A percentile compares a stretch with the other conserved stretches of the same genome.
Evolutionary conservation across 1,139 yeast species (phyloP).

Genomic region (Scheffersomyces stambukii): DNA sequence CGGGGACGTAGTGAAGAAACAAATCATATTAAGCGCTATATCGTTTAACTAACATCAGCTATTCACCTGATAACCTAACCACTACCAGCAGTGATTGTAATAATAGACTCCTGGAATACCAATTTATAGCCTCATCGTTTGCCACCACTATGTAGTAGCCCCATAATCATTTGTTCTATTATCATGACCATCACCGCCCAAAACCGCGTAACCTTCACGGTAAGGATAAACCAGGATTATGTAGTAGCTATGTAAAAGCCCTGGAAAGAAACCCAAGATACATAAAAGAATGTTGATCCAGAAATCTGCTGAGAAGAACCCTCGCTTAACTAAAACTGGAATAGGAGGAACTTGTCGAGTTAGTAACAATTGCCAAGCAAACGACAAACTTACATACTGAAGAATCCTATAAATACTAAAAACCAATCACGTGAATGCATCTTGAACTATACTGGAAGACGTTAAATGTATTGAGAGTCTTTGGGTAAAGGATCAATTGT

Average conservation of each 20-base stretch:
- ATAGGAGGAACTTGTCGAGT: constrained; percentile 57
- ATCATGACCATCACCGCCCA: constrained; percentile 30
- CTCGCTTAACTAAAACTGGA: constrained; percentile 76
- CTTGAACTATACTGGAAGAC: background rate
- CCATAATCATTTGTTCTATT: constrained; percentile 26
- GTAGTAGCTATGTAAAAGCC: constrained; percentile 62
- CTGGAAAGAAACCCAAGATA: constrained; percentile 78
- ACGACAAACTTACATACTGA: constrained; percentile 25
- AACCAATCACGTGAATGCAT: constrained; percentile 57
- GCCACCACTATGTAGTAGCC: constrained; percentile 10
- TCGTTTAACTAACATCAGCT: no score
- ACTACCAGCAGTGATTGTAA: background rate
- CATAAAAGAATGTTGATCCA: constrained; percentile 74
- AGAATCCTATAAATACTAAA: constrained; percentile 71
- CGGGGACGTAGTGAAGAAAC: no score
- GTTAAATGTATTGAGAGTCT: background rate
- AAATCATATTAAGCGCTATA: no score
- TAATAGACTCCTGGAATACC: no score
- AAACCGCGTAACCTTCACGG: constrained; percentile 7
- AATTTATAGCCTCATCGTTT: no score
- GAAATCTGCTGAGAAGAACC: constrained; percentile 66
- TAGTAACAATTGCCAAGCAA: constrained; percentile 6
- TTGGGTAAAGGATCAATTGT: no score
- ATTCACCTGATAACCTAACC: constrained; percentile 1
- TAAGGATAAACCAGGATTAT: constrained; percentile 55